Percentiles rank a stretch among this genome's conserved stretches.
phyloP scores from a whole-genome alignment of 1,139 yeast genomes.

The Taphrina communis region DNA sequence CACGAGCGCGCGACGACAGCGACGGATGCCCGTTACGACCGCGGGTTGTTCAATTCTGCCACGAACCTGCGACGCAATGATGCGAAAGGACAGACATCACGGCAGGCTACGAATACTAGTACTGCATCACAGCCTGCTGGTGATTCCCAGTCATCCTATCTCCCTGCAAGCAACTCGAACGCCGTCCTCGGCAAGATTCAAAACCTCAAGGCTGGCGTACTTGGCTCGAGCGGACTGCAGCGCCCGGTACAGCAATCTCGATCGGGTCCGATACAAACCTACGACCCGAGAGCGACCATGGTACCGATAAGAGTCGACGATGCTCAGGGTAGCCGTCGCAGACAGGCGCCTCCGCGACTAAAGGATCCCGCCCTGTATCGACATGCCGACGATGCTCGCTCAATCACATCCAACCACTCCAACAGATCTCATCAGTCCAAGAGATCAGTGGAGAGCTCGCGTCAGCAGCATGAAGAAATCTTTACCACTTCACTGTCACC shows the following conservation, averaged over 20 bases:
- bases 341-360: background rate
- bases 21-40: background rate
- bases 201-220: slow-evolving; percentile 23
- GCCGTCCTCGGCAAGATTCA: slow-evolving; percentile 31
- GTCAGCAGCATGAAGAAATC: background rate
- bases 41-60: slow-evolving; percentile 6
- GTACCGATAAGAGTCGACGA: slow-evolving; percentile 24
- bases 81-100: background rate
- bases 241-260: slow-evolving; percentile 7
- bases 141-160: background rate
- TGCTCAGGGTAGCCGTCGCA: background rate
- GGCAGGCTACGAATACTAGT: background rate
- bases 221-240: slow-evolving; percentile 20
- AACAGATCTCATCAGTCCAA: background rate
- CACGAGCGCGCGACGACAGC: background rate
- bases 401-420: slow-evolving; percentile 23
- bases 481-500: slow-evolving; percentile 9
- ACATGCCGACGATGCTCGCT: slow-evolving; percentile 27
- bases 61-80: background rate
- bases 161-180: slow-evolving; percentile 17
- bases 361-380: background rate
- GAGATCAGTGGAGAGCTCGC: slow-evolving; percentile 5
- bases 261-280: slow-evolving; percentile 27
- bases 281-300: slow-evolving; percentile 36
- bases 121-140: background rate